These are phyloP conservation scores for Saccharomyces eubayanus DNA, from an alignment of 805 yeast genomes.

Conservation along the genomic window DNA sequence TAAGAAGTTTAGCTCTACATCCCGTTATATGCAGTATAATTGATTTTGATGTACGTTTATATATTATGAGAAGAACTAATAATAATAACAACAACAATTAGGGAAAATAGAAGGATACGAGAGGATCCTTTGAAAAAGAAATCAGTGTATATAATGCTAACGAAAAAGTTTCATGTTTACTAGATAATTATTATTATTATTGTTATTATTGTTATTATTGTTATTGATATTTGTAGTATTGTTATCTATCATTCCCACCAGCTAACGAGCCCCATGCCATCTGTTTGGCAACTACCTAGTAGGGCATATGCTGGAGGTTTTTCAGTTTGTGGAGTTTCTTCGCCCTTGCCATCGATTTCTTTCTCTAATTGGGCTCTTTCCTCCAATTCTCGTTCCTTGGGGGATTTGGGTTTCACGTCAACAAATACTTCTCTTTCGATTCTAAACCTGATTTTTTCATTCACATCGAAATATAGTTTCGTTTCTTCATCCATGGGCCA, in stretches of 20 bases:
- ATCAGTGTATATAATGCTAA: neutral
- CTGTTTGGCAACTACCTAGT: conserved; percentile 85
- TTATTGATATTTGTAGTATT: conserved; percentile 4
- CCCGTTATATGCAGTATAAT: conserved; percentile 97
- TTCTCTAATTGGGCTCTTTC: conserved; percentile 22
- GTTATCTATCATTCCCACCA: conserved; percentile 74
- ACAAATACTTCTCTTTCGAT: conserved; percentile 83
- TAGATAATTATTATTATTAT: neutral
- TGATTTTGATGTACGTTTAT: conserved; percentile 20
- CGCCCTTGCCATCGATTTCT: conserved; percentile 19
- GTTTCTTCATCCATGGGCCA: conserved; percentile 74
- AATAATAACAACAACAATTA: neutral
- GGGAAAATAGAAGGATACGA: neutral
- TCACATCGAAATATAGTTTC: conserved; percentile 74
- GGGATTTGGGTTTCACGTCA: conserved; percentile 72
- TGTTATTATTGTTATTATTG: neutral
- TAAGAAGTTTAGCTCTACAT: conserved; percentile 92
- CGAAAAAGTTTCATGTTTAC: neutral
- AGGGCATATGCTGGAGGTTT: conserved; percentile 75
- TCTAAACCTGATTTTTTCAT: conserved; percentile 86
- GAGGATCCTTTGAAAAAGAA: neutral
- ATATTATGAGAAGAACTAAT: neutral
- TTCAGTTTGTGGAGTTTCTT: conserved; percentile 21
- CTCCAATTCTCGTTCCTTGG: conserved; percentile 41
- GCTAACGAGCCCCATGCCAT: conserved; percentile 91